Conservation (phyloP, 768 basidiomycete species). For the Auricularia cornea region DNA sequence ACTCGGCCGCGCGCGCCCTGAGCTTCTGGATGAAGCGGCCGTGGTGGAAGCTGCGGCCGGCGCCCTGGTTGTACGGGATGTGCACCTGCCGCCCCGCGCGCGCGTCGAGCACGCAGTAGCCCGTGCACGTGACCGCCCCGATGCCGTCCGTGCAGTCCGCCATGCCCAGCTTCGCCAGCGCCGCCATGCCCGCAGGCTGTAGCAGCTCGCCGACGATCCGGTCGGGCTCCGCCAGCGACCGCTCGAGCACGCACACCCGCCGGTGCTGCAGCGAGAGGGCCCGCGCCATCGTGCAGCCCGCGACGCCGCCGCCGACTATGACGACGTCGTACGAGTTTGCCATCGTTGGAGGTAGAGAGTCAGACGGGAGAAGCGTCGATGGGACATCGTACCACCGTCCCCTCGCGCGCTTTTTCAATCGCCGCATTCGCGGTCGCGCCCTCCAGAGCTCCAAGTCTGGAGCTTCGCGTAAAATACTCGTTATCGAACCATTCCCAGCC, state of each 20-base stretch:
- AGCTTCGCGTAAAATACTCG: too few species aligned
- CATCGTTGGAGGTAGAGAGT: not conserved
- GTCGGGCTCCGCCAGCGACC: slow-evolving; percentile 88
- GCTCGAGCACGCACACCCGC: slow-evolving; percentile 76
- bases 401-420: too few species aligned
- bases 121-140: slow-evolving; percentile 71
- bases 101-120: slow-evolving; percentile 66
- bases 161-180: slow-evolving; percentile 72
- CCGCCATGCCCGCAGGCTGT: slow-evolving; percentile 83
- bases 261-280: slow-evolving; percentile 46
- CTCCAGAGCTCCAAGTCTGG: too few species aligned
- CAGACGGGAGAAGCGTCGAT: too few species aligned
- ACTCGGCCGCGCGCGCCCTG: slow-evolving; percentile 52
- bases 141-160: slow-evolving; percentile 73
- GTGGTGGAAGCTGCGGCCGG: slow-evolving; percentile 87
- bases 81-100: slow-evolving; percentile 61
- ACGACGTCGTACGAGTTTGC: slow-evolving; percentile 54
- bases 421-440: too few species aligned
- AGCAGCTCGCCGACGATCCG: slow-evolving; percentile 95
- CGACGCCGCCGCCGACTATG: slow-evolving; percentile 89
- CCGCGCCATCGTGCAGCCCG: slow-evolving; percentile 80
- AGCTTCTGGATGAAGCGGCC: slow-evolving; percentile 81
- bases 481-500: too few species aligned
- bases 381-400: too few species aligned
- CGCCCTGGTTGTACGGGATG: slow-evolving; percentile 72